A percentile compares a stretch with the other conserved stretches of the same genome.
Evolutionary conservation across 768 basidiomycete species (phyloP).

Genomic region (Suillus plorans): DNA sequence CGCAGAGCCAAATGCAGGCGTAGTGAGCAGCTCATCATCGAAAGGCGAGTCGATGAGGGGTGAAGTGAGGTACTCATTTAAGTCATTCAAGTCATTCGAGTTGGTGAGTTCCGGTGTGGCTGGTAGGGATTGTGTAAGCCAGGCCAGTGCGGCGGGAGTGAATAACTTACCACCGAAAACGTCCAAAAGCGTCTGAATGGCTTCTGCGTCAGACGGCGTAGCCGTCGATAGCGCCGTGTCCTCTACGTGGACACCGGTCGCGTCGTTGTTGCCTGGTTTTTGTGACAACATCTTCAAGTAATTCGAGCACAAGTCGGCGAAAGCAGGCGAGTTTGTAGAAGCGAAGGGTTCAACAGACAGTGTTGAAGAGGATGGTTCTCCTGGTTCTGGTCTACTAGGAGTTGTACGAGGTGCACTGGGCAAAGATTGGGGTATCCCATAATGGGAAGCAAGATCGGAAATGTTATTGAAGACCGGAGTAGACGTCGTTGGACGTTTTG

Average conservation of each 20-base stretch:
- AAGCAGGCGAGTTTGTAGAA: constrained; percentile 35
- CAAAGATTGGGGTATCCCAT: constrained; percentile 75
- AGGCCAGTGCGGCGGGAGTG: background rate
- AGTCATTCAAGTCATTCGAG: constrained; percentile 36
- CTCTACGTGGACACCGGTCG: constrained; percentile 31
- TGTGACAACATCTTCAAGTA: constrained; percentile 71
- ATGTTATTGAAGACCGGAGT: constrained; percentile 61
- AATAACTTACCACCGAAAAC: constrained; percentile 36
- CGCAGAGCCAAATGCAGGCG: constrained; percentile 39
- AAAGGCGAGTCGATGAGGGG: constrained; percentile 48
- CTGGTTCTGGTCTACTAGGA: constrained; percentile 39
- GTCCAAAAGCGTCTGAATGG: constrained; percentile 39
- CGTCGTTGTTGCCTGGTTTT: constrained; percentile 41
- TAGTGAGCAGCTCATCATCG: constrained; percentile 44
- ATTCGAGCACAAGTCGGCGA: constrained; percentile 49
- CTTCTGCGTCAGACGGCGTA: constrained; percentile 25
- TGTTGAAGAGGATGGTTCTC: constrained; percentile 30
- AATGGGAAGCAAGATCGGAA: constrained; percentile 70
- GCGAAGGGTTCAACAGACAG: constrained; percentile 22
- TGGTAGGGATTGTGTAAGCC: constrained; percentile 9
- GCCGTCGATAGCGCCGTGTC: constrained; percentile 27
- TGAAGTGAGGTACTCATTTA: constrained; percentile 46
- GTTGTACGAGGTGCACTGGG: constrained; percentile 67
- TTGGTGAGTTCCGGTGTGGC: constrained; percentile 41
- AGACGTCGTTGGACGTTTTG: constrained; percentile 67